Conservation (phyloP, 192 early-diverging fungal species). For the Coemansia umbellata region DNA sequence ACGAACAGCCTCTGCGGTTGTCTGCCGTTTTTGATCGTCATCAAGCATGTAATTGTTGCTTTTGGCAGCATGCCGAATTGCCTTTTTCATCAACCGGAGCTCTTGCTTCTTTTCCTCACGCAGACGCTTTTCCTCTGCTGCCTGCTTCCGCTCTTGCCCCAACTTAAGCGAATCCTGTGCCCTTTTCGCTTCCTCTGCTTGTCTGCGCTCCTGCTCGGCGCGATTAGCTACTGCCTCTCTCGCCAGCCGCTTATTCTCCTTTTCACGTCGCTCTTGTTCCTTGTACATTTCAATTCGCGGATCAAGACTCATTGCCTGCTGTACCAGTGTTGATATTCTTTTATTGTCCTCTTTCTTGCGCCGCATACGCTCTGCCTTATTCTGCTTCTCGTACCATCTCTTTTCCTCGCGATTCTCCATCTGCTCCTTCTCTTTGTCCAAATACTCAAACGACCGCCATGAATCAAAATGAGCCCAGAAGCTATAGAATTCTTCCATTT, state of each 20-base stretch:
- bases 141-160: conserved; percentile 31
- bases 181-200: conserved; percentile 8
- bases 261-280: conserved; percentile 61
- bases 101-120: conserved; percentile 47
- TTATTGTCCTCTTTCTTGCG: conserved; percentile 81
- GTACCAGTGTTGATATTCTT: conserved; percentile 62
- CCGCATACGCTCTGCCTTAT: conserved; percentile 66
- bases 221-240: conserved; percentile 28
- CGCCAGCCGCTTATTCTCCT: conserved; percentile 25
- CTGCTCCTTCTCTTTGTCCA: conserved; percentile 74
- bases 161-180: background rate
- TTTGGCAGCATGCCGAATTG: conserved; percentile 46
- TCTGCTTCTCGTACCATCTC: conserved; percentile 71
- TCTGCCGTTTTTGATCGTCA: background rate
- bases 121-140: conserved; percentile 32
- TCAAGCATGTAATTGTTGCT: conserved; percentile 48
- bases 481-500: conserved; percentile 71
- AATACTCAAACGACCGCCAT: conserved; percentile 76
- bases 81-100: conserved; percentile 25
- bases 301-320: conserved; percentile 64
- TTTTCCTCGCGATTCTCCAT: conserved; percentile 76
- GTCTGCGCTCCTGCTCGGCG: conserved; percentile 27
- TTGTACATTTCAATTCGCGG: conserved; percentile 72
- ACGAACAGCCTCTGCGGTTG: background rate
- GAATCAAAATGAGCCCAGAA: conserved; percentile 74